Conservation (phyloP, 306 rosid species). For the barrel medic (Medicago truncatula) region MtrunA17r5.0-ANR NC_053045.1:10702501-10703000, state of each 20-base stretch:
- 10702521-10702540: too few relatives aligned
- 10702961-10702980: neutral
- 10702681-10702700: neutral
- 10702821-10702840: slow-evolving; percentile 1
- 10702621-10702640: too few relatives aligned
- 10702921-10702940: too few relatives aligned
- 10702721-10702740: neutral
- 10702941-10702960: neutral
- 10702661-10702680: neutral
- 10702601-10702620: too few relatives aligned
- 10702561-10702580: too few relatives aligned
- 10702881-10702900: slow-evolving; percentile 2
- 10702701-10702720: slow-evolving; percentile 2
- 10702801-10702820: neutral
- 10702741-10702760: neutral
- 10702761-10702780: neutral
- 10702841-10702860: neutral
- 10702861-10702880: slow-evolving; percentile 12
- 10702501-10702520: too few relatives aligned
- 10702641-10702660: too few relatives aligned
- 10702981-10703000: neutral
- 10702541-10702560: too few relatives aligned
- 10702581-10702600: too few relatives aligned
- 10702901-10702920: neutral
- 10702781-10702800: neutral